A percentile compares a stretch with the other conserved stretches of the same genome.
phyloP scores from a whole-genome alignment of 257 asterid species.

The Nicotiana obtusifolia region DNA sequence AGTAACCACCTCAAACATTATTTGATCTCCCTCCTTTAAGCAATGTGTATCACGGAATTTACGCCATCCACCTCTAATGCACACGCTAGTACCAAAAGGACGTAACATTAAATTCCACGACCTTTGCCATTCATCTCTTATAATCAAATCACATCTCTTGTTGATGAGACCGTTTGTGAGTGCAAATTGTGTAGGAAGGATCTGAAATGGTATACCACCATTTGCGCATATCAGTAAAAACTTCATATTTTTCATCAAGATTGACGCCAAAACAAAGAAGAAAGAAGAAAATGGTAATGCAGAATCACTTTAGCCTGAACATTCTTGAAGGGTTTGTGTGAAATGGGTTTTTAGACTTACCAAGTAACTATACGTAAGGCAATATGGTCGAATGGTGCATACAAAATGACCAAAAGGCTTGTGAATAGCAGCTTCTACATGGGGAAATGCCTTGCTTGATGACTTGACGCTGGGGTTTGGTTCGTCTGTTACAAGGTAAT shows the following conservation, averaged over 20 bases:
- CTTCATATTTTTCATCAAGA: neutral
- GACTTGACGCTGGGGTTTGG: neutral
- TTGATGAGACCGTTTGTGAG: neutral
- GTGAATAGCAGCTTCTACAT: neutral
- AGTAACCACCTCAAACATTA: slow-evolving; percentile 8
- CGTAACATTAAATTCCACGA: slow-evolving; percentile 5
- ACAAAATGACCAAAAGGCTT: neutral
- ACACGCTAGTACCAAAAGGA: neutral
- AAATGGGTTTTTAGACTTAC: neutral
- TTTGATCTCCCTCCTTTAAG: slow-evolving; percentile 2
- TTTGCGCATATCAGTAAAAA: neutral
- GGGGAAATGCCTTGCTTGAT: neutral
- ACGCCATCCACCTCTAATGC: slow-evolving; percentile 10
- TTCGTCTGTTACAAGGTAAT: slow-evolving; percentile 4
- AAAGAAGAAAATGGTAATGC: neutral
- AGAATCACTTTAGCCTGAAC: neutral
- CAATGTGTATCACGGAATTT: neutral
- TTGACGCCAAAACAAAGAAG: neutral
- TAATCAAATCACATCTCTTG: neutral
- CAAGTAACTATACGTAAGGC: slow-evolving; percentile 1
- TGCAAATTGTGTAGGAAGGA: neutral
- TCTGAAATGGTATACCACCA: slow-evolving; percentile 1
- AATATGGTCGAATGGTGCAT: slow-evolving; percentile 5
- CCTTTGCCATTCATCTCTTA: neutral
- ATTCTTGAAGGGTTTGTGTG: neutral